These are phyloP conservation scores for Coniferiporia sulphurascens DNA, from an alignment of 1,284 basidiomycete species.

Conservation along the genomic window DNA sequence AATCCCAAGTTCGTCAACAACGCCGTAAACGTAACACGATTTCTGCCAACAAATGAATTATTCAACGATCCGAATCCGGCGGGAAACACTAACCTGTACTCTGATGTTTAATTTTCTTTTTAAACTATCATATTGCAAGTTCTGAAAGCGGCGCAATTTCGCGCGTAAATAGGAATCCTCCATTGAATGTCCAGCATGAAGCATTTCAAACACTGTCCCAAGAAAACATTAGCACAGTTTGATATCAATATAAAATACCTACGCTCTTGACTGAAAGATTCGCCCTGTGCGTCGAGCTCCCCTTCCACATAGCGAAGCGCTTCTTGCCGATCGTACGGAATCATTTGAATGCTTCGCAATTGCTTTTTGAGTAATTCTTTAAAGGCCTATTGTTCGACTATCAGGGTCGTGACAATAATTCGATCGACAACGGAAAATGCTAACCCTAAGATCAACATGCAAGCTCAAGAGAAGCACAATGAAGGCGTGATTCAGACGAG, in stretches of 20 bases:
- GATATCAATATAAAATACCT: constrained; percentile 9
- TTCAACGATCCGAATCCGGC: not conserved
- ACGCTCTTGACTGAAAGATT: constrained; percentile 23
- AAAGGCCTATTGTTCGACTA: constrained; percentile 17
- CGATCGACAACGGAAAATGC: not conserved
- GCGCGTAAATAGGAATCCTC: constrained; percentile 22
- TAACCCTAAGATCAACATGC: constrained; percentile 17
- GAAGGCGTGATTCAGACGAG: constrained; percentile 24
- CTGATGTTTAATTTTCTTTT: constrained; percentile 24
- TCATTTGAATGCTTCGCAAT: constrained; percentile 21
- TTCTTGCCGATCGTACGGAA: constrained; percentile 21
- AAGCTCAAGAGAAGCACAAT: constrained; percentile 23
- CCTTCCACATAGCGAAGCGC: constrained; percentile 23
- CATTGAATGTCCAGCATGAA: constrained; percentile 25
- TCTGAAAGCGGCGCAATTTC: constrained; percentile 19
- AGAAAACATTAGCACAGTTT: not conserved
- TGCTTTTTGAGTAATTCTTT: constrained; percentile 21
- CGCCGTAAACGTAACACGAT: constrained; percentile 24
- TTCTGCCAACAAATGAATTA: constrained; percentile 14
- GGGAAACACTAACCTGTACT: constrained; percentile 20
- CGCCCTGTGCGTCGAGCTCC: constrained; percentile 22
- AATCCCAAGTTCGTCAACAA: constrained; percentile 23
- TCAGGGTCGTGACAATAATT: not conserved
- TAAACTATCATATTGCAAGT: constrained; percentile 16
- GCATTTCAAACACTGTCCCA: constrained; percentile 24